Evolutionary conservation across 2,329 filamentous ascomycete genomes (phyloP).

Genomic region (Xylaria sp.): DNA sequence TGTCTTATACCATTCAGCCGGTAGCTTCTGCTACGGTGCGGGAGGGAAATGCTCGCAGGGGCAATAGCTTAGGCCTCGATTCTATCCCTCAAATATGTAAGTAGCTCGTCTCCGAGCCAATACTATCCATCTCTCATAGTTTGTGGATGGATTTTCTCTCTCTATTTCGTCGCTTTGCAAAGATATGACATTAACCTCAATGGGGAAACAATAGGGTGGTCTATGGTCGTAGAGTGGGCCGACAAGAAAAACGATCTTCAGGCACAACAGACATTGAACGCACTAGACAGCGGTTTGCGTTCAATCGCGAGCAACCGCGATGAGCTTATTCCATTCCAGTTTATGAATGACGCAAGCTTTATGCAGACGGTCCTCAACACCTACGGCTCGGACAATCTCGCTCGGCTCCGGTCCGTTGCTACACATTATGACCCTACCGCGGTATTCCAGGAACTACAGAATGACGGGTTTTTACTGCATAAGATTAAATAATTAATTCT

Average conservation of each 20-base stretch:
- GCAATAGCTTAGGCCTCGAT: background rate
- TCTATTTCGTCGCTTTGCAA: background rate
- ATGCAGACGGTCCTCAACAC: background rate
- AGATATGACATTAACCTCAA: background rate
- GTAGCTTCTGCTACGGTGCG: background rate
- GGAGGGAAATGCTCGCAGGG: background rate
- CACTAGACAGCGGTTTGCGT: background rate
- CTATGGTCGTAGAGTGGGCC: conserved; percentile 5
- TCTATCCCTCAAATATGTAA: conserved; percentile 2
- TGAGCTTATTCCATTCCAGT: background rate
- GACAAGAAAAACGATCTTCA: conserved; percentile 4
- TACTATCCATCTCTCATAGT: background rate
- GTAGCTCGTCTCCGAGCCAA: background rate
- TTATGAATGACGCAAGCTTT: conserved; percentile 7
- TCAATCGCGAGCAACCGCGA: background rate
- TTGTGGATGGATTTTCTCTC: background rate
- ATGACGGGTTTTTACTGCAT: background rate
- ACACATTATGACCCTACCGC: background rate
- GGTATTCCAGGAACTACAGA: background rate
- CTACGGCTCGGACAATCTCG: conserved; percentile 4
- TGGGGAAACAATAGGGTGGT: background rate
- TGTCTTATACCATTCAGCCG: conserved; percentile 11
- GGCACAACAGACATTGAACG: background rate
- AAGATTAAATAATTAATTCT: background rate
- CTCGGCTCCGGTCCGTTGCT: background rate